Evolutionary conservation across 805 yeast genomes (phyloP), one percentile per base, ranked within the genome.

Genomic region (Millerozyma miso): DNA sequence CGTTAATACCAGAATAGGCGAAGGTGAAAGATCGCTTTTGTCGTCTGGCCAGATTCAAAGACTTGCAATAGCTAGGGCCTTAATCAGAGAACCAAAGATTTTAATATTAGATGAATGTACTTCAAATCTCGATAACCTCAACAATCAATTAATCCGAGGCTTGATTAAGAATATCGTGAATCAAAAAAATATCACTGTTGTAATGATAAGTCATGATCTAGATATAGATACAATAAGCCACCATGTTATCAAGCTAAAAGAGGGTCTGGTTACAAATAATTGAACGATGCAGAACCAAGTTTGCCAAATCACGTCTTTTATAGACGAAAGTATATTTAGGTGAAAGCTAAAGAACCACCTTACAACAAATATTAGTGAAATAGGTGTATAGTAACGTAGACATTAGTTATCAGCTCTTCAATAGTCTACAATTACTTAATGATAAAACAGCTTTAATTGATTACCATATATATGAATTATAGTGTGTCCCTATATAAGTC

Each of bases 41-140:
- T 89, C 97, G 1, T 95, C 96, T 19, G 99, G 99, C 2, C 98
- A 93, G 59, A 71, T 84, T 6, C 98, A 93, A 58, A 66, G 97
- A 43, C 58, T 93, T 1, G 82, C 93, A 0, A 79, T 93, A 40
- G 96, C 91, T 0, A 72, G 98, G 39, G 93, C 96, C 0, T 48
- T 93, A 3, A 44, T 90, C 3, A 64, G 90, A 31, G 67, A 73
- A 16, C 93, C 97, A 0, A 65, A 67, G 23, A 50, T 81, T 7
- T 69, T 81, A n/a, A 71, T 93, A 4, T 61, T 93, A 38, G 99
- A 93, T 62, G 99, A 93, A 58, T 83, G 90, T 52, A 89, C 98
- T 0, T 82, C 97, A 0, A 85, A 96, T 0, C 67, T 93, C 38
- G 99, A 93, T 58, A 70, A 82, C 0, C 75, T 70, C 15, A 85